A percentile compares a stretch with the other conserved stretches of the same genome.
Conservation (phyloP, 2,329 filamentous ascomycete species). For the Fonsecaea pedrosoi region DNA sequence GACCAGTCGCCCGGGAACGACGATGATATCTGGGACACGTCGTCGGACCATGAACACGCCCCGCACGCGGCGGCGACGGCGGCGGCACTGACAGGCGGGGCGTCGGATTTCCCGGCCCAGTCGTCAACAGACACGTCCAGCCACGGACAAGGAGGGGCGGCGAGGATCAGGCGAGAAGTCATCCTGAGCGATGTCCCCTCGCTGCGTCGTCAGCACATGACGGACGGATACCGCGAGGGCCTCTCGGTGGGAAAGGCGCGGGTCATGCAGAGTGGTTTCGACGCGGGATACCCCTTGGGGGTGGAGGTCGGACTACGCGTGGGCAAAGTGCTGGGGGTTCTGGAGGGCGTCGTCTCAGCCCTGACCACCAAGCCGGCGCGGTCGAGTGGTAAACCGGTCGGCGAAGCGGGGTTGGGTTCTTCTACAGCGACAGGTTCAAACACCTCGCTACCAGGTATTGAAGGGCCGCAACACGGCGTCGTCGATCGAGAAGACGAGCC, state of each 20-base stretch:
- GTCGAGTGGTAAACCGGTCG: not conserved
- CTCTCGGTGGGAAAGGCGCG: slow-evolving; percentile 75
- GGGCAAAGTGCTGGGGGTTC: slow-evolving; percentile 75
- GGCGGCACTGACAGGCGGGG: not conserved
- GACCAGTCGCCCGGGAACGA: slow-evolving; percentile 32
- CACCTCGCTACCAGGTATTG: not conserved
- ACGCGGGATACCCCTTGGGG: slow-evolving; percentile 86
- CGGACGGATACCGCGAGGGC: slow-evolving; percentile 89
- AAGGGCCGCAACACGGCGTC: not conserved
- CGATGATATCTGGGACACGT: slow-evolving; percentile 38
- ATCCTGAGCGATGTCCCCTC: slow-evolving; percentile 72
- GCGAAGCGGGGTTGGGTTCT: not conserved
- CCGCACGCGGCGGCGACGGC: not conserved
- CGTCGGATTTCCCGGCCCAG: not conserved
- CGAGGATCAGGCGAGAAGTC: slow-evolving; percentile 1
- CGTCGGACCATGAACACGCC: slow-evolving; percentile 28
- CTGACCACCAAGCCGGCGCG: not conserved
- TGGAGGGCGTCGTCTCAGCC: slow-evolving; percentile 73
- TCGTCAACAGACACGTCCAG: not conserved
- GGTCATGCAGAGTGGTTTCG: slow-evolving; percentile 85
- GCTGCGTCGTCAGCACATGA: slow-evolving; percentile 77
- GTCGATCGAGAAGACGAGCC: not conserved
- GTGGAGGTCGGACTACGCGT: slow-evolving; percentile 77
- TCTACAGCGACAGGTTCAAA: not conserved
- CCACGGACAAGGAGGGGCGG: not conserved